These are phyloP conservation scores for Exophiala dermatitidis DNA, from an alignment of 2,329 filamentous ascomycete genomes.

Conservation along the genomic window DNA sequence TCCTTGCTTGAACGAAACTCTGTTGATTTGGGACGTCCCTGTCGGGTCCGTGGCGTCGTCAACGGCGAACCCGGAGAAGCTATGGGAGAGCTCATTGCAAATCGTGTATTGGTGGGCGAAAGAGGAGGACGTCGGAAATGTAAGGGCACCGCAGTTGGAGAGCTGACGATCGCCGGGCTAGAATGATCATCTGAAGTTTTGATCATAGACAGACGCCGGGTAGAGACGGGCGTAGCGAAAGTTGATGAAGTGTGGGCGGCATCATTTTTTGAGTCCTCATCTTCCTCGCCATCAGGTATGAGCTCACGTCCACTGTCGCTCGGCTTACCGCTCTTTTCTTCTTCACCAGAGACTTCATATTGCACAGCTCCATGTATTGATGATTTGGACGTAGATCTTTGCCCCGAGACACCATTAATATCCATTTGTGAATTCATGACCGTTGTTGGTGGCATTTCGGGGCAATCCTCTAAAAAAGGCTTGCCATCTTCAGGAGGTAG, in stretches of 20 bases:
- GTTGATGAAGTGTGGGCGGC: slow-evolving; percentile 29
- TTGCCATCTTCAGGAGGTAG: slow-evolving; percentile 33
- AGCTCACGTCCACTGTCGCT: background rate
- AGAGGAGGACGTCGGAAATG: slow-evolving; percentile 43
- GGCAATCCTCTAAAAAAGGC: slow-evolving; percentile 60
- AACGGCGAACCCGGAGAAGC: slow-evolving; percentile 38
- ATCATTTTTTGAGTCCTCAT: slow-evolving; percentile 27
- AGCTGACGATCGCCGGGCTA: slow-evolving; percentile 31
- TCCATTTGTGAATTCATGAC: slow-evolving; percentile 31
- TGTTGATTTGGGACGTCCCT: slow-evolving; percentile 43
- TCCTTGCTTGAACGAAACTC: slow-evolving; percentile 54
- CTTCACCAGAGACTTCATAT: slow-evolving; percentile 31
- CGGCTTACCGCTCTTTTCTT: background rate
- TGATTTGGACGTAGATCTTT: slow-evolving; percentile 23
- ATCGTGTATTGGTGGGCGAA: slow-evolving; percentile 33
- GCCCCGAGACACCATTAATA: slow-evolving; percentile 42
- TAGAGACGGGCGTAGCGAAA: slow-evolving; percentile 1
- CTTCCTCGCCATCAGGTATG: background rate
- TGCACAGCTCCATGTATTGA: slow-evolving; percentile 3
- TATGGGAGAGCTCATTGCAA: slow-evolving; percentile 32
- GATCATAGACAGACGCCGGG: slow-evolving; percentile 19
- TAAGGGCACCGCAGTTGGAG: slow-evolving; percentile 51
- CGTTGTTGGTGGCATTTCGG: slow-evolving; percentile 50
- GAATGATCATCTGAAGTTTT: slow-evolving; percentile 17
- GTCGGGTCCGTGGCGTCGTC: slow-evolving; percentile 34